Conservation (phyloP, 2,329 filamentous ascomycete species). For the Trichoderma brevicompactum region DNA sequence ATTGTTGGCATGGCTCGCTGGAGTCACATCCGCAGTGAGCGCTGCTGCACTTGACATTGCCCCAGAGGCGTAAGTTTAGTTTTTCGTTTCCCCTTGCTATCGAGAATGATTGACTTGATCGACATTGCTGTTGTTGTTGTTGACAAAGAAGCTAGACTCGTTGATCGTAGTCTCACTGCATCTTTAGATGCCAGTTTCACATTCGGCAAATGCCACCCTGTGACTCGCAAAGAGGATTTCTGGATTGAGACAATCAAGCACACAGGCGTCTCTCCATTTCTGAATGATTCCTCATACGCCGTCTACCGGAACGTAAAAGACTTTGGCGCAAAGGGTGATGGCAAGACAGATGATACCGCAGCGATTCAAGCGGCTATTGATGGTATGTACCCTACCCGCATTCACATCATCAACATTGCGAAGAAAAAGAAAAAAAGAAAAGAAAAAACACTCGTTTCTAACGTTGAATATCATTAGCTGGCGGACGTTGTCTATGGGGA, state of each 20-base stretch:
- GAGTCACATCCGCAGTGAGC: slow-evolving; percentile 11
- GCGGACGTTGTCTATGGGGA: slow-evolving; percentile 29
- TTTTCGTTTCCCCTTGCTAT: no score
- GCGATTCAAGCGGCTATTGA: slow-evolving; percentile 80
- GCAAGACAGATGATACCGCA: slow-evolving; percentile 61
- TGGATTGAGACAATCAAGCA: slow-evolving; percentile 41
- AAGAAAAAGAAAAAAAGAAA: no score
- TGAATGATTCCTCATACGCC: slow-evolving; percentile 36
- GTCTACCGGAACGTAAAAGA: slow-evolving; percentile 42
- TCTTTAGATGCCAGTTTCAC: slow-evolving; percentile 13
- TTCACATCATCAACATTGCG: no score
- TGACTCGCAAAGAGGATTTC: slow-evolving; percentile 10
- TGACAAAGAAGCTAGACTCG: not conserved
- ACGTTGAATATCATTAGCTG: slow-evolving; percentile 11
- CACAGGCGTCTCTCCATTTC: slow-evolving; percentile 37
- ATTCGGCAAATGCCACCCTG: slow-evolving; percentile 23
- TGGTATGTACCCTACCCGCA: not conserved
- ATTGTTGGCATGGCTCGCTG: slow-evolving; percentile 23
- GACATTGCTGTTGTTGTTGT: not conserved
- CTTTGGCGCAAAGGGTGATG: slow-evolving; percentile 40
- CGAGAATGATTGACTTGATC: not conserved
- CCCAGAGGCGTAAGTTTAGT: slow-evolving; percentile 12
- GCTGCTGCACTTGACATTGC: slow-evolving; percentile 19
- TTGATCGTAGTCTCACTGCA: slow-evolving; percentile 4
- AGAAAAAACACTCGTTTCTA: not conserved